Evolutionary conservation across 2,329 filamentous ascomycete genomes (phyloP).

Genomic region (Sporothrix pallida): DNA sequence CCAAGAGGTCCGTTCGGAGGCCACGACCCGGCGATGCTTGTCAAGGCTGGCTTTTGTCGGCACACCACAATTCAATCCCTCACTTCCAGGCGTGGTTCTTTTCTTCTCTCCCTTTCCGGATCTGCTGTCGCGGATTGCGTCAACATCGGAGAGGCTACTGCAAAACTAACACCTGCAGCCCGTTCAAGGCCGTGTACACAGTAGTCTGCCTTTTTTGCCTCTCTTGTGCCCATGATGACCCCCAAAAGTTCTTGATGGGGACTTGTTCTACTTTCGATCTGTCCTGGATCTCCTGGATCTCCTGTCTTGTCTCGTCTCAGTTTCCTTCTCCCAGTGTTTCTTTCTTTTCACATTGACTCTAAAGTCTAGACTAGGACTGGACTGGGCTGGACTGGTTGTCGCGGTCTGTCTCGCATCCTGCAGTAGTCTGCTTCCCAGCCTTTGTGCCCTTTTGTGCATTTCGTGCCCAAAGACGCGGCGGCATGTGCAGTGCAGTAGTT

Average conservation of each 20-base stretch:
- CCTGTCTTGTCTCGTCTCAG: constrained; percentile 23
- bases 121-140: neutral
- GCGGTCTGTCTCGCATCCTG: constrained; percentile 13
- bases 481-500: neutral
- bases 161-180: constrained; percentile 1
- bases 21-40: neutral
- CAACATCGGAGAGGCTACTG: constrained; percentile 8
- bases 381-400: neutral
- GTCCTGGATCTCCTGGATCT: neutral
- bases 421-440: neutral
- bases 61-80: too few relatives aligned
- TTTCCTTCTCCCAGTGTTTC: constrained; percentile 6
- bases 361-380: neutral
- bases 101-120: neutral
- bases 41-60: too few relatives aligned
- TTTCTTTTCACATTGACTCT: neutral
- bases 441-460: neutral
- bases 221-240: neutral
- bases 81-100: neutral
- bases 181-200: neutral
- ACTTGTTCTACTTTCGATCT: neutral
- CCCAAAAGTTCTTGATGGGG: neutral
- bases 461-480: neutral
- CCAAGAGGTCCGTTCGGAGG: neutral
- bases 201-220: neutral